Conservation (phyloP, 2,329 filamentous ascomycete genomes). For the Ceratocystis diversiconidia region DNA sequence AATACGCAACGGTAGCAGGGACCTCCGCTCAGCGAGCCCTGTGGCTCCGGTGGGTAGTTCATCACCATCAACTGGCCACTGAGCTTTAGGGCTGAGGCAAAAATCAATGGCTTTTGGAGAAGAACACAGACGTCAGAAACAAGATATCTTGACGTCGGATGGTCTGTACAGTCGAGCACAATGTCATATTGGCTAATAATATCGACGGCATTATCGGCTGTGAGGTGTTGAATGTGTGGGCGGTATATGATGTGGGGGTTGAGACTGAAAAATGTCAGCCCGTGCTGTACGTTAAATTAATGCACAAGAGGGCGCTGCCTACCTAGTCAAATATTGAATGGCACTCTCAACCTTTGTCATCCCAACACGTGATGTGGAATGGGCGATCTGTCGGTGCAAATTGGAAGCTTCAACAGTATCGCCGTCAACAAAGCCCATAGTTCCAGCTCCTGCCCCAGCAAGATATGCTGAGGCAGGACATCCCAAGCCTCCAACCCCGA, state of each 20-base stretch:
- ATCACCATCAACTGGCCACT: conserved; percentile 84
- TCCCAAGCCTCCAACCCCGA: conserved; percentile 80
- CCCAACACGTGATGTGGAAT: conserved; percentile 56
- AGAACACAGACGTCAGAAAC: conserved; percentile 83
- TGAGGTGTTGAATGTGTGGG: conserved; percentile 49
- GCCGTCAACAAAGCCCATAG: conserved; percentile 70
- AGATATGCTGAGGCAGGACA: conserved; percentile 90
- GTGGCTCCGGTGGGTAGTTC: conserved; percentile 58
- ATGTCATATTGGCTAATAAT: conserved; percentile 63
- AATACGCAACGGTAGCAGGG: conserved; percentile 94
- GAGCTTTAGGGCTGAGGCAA: conserved; percentile 74
- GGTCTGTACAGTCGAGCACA: conserved; percentile 89
- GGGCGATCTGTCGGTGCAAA: conserved; percentile 79
- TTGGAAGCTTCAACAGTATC: conserved; percentile 83
- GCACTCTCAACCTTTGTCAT: conserved; percentile 71
- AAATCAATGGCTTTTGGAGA: conserved; percentile 64
- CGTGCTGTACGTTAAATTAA: background rate
- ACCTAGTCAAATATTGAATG: conserved; percentile 43
- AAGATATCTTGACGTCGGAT: conserved; percentile 79
- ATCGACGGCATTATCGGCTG: conserved; percentile 49
- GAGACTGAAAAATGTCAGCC: conserved; percentile 33
- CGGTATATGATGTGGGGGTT: conserved; percentile 58
- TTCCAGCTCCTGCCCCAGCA: conserved; percentile 74
- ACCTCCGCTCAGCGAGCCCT: conserved; percentile 43
- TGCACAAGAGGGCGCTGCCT: conserved; percentile 19